Conservation (phyloP, 805 yeast genomes). For the Nakazawaea pomicola region DNA sequence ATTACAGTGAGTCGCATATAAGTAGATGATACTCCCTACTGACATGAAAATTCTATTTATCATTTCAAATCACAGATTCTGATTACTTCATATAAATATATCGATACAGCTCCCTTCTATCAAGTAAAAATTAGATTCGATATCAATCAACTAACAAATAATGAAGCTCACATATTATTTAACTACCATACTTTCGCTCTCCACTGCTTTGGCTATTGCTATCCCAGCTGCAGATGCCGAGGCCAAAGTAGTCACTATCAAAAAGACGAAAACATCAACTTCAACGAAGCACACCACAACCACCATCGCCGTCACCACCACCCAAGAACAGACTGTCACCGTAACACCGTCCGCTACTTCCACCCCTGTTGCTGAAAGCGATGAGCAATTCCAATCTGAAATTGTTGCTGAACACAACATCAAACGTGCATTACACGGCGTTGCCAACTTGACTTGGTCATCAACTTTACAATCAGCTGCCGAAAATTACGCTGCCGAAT, state of each 20-base stretch:
- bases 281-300: conserved; percentile 13
- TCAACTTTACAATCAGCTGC: conserved; percentile 49
- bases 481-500: conserved; percentile 46
- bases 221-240: conserved; percentile 17
- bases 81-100: no score
- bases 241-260: conserved; percentile 13
- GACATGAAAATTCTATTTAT: no score
- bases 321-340: conserved; percentile 16
- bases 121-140: no score
- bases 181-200: conserved; percentile 10
- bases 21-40: no score
- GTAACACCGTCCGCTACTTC: conserved; percentile 17
- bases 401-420: conserved; percentile 59
- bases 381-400: conserved; percentile 28
- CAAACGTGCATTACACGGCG: conserved; percentile 52
- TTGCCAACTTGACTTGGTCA: conserved; percentile 52
- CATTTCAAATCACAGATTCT: no score
- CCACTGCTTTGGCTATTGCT: conserved; percentile 21
- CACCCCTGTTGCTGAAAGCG: conserved; percentile 17
- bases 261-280: conserved; percentile 9
- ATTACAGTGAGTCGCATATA: no score
- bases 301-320: conserved; percentile 13
- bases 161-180: background rate
- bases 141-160: no score
- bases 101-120: no score